Percentiles rank a stretch among this genome's conserved stretches.
These are phyloP conservation scores for Borovskyia barvae DNA, from an alignment of 208 protist species.

Conservation along the genomic window DNA sequence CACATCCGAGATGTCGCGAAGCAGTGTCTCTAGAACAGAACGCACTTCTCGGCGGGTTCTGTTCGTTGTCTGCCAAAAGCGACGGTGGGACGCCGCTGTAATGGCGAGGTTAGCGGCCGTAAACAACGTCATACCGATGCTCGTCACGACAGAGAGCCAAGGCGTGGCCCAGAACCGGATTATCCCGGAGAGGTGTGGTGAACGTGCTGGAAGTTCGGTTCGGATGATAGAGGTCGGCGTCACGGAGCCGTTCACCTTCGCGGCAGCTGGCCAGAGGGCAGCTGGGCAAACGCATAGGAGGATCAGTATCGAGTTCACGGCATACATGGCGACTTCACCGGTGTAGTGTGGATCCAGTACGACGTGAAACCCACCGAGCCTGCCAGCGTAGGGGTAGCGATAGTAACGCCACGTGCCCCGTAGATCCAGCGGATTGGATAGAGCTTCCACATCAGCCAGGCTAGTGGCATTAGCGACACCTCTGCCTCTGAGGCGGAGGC, in stretches of 20 bases:
- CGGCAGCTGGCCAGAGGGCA: neutral
- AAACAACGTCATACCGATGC: slow-evolving; percentile 47
- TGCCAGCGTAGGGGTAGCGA: slow-evolving; percentile 13
- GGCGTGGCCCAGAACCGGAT: no score
- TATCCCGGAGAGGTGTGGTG: no score
- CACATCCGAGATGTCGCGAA: no score
- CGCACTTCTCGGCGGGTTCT: slow-evolving; percentile 14
- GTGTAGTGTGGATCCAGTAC: slow-evolving; percentile 78
- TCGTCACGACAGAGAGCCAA: slow-evolving; percentile 3
- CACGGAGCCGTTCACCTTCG: no score
- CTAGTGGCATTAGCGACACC: slow-evolving; percentile 9
- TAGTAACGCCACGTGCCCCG: slow-evolving; percentile 20
- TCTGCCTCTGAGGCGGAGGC: neutral
- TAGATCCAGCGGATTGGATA: neutral
- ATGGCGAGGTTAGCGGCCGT: slow-evolving; percentile 62
- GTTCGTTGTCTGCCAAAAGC: slow-evolving; percentile 60
- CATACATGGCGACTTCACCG: slow-evolving; percentile 74
- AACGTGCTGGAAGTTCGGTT: no score
- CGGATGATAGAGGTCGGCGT: no score
- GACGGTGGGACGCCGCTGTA: slow-evolving; percentile 63
- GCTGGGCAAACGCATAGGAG: slow-evolving; percentile 13
- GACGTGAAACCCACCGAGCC: slow-evolving; percentile 35
- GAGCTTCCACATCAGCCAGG: no score
- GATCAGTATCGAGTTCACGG: slow-evolving; percentile 28
- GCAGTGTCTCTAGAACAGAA: neutral